Evolutionary conservation across 352 stramenopile genomes (phyloP).

Genomic region (Globisporangium orthogonon): DNA sequence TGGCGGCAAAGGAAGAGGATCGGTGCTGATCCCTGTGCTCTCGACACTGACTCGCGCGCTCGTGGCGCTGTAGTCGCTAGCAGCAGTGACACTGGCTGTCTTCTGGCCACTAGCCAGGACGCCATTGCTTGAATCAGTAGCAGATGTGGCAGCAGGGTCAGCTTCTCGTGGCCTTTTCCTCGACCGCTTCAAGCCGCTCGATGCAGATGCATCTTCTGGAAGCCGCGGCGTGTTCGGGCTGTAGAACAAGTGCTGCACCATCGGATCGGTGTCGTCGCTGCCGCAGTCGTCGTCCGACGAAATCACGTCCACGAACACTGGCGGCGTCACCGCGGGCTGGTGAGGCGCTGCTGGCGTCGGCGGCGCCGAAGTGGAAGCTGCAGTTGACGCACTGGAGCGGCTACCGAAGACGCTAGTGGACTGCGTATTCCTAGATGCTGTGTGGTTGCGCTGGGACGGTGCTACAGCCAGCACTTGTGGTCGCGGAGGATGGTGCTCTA

Average conservation of each 20-base stretch:
- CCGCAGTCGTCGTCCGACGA: slow-evolving; percentile 51
- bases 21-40: neutral
- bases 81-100: neutral
- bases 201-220: neutral
- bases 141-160: neutral
- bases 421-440: too few species aligned
- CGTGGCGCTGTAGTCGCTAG: neutral
- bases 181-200: slow-evolving; percentile 1
- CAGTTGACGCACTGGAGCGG: neutral
- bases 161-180: slow-evolving; percentile 31
- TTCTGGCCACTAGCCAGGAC: too few species aligned
- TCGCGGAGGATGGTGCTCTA: slow-evolving; percentile 1
- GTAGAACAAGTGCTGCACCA: slow-evolving; percentile 72
- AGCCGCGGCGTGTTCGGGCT: slow-evolving; percentile 56
- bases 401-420: neutral
- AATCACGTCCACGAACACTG: slow-evolving; percentile 54
- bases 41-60: neutral
- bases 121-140: neutral
- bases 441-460: neutral
- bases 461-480: too few species aligned
- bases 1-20: neutral
- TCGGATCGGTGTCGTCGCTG: slow-evolving; percentile 68
- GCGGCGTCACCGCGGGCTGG: slow-evolving; percentile 2
- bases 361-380: neutral
- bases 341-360: neutral